Percentiles rank a stretch among this genome's conserved stretches.
Conservation (phyloP, 2,329 filamentous ascomycete species). For the Xylaria sp. region DNA sequence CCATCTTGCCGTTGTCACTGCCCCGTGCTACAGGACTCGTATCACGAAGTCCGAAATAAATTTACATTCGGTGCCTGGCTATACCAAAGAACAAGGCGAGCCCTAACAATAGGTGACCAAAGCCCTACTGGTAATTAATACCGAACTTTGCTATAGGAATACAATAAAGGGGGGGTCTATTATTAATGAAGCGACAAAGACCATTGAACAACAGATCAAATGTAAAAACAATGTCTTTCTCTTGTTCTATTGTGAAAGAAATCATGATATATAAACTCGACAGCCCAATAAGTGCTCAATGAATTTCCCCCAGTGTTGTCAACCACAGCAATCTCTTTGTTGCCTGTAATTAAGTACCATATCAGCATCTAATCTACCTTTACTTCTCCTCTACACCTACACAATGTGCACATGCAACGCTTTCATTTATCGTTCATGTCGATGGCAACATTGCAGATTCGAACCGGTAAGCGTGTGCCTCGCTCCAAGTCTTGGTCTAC, state of each 20-base stretch:
- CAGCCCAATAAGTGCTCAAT: not conserved
- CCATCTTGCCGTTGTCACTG: not conserved
- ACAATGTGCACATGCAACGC: constrained; percentile 40
- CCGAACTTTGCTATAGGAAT: too few relatives aligned
- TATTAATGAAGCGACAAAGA: too few relatives aligned
- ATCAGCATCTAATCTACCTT: not conserved
- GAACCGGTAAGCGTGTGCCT: constrained; percentile 41
- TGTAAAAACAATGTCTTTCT: too few relatives aligned
- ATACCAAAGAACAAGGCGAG: not conserved
- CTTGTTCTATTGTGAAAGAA: too few relatives aligned
- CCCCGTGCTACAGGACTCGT: not conserved
- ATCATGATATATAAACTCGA: not conserved
- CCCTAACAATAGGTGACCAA: not conserved
- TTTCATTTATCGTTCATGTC: constrained; percentile 28
- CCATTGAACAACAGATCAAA: too few relatives aligned
- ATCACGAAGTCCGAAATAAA: not conserved
- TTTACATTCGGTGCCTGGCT: not conserved
- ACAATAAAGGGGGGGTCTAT: too few relatives aligned
- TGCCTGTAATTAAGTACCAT: not conserved
- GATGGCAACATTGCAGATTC: constrained; percentile 28
- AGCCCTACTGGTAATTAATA: too few relatives aligned
- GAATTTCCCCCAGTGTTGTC: not conserved
- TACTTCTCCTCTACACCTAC: not conserved
- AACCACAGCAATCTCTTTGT: not conserved
- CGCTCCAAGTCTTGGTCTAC: constrained; percentile 43